A percentile compares a stretch with the other conserved stretches of the same genome.
Conservation (phyloP, 2,329 filamentous ascomycete genomes). For the Talaromyces pinophilus region DNA sequence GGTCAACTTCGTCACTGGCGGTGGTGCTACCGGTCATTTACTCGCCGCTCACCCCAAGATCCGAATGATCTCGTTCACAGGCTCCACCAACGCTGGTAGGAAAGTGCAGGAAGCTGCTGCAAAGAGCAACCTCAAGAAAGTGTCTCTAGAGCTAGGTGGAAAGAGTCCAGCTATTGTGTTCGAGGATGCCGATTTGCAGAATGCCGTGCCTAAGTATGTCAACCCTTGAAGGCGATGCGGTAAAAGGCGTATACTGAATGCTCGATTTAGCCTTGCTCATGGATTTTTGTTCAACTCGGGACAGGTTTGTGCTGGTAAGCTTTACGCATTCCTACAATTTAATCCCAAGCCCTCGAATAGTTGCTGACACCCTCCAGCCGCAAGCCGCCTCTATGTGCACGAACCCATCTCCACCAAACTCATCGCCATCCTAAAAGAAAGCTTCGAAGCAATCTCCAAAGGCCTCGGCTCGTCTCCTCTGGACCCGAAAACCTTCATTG, state of each 20-base stretch:
- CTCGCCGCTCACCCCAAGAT: slow-evolving; percentile 42
- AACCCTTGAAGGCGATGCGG: neutral
- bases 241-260: slow-evolving; percentile 12
- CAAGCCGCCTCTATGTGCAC: slow-evolving; percentile 29
- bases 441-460: slow-evolving; percentile 14
- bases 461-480: slow-evolving; percentile 20
- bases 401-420: slow-evolving; percentile 26
- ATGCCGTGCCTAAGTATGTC: slow-evolving; percentile 23
- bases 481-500: slow-evolving; percentile 13
- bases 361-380: slow-evolving; percentile 18
- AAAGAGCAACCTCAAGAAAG: slow-evolving; percentile 55
- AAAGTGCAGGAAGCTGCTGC: slow-evolving; percentile 54
- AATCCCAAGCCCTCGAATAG: neutral
- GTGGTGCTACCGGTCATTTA: slow-evolving; percentile 34
- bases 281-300: slow-evolving; percentile 27
- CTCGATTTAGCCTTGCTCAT: slow-evolving; percentile 13
- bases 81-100: slow-evolving; percentile 31
- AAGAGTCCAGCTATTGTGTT: slow-evolving; percentile 40
- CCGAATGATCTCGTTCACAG: slow-evolving; percentile 40
- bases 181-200: slow-evolving; percentile 29
- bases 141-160: slow-evolving; percentile 50
- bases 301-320: slow-evolving; percentile 26
- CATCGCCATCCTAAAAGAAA: slow-evolving; percentile 20
- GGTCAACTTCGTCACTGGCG: slow-evolving; percentile 43
- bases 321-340: neutral